phyloP scores from a whole-genome alignment of 306 rosid species.

The Bauhinia variegata region DNA sequence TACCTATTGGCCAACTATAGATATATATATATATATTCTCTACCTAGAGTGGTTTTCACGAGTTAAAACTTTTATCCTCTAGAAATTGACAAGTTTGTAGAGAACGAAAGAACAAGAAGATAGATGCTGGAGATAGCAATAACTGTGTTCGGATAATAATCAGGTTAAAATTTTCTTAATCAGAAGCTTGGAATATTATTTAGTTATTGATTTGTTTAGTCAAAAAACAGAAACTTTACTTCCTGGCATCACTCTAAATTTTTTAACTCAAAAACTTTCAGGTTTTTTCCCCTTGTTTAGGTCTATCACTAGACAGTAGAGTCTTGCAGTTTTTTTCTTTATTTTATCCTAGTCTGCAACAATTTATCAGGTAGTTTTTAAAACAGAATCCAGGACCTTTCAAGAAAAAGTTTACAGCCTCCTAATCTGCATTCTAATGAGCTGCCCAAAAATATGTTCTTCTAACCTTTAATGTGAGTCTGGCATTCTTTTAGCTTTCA shows the following conservation, averaged over 20 bases:
- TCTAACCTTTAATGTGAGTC: background rate
- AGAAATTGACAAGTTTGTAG: background rate
- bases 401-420: conserved; percentile 15
- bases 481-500: conserved; percentile 1
- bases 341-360: conserved; percentile 1
- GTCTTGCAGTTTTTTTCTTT: background rate
- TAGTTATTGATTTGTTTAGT: no score
- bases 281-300: background rate
- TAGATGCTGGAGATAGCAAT: background rate
- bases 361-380: conserved; percentile 12
- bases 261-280: background rate
- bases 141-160: no score
- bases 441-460: background rate
- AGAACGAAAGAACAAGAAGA: background rate
- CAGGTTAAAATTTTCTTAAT: no score
- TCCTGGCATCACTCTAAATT: background rate
- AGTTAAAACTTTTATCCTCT: no score
- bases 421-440: conserved; percentile 1
- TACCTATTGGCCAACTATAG: no score
- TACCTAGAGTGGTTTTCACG: no score
- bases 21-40: no score
- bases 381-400: conserved; percentile 2
- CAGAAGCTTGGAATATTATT: no score
- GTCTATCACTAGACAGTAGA: background rate
- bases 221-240: no score